phyloP scores from a whole-genome alignment of 441 rosid species.

The Omphalea diandra region DNA sequence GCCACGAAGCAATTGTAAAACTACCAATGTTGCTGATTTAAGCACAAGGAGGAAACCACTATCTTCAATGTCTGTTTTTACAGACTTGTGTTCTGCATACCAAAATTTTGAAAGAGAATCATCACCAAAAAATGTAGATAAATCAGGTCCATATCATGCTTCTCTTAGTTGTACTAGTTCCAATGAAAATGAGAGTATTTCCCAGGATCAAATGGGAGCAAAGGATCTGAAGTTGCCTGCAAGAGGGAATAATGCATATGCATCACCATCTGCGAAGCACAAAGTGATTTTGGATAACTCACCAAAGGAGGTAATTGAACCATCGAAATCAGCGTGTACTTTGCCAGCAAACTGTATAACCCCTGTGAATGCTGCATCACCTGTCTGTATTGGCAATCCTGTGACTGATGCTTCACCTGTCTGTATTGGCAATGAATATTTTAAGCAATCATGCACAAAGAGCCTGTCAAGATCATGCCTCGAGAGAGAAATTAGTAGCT shows the following conservation, averaged over 20 bases:
- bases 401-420: too few species aligned
- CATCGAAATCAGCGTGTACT: slow-evolving; percentile 26
- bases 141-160: slow-evolving; percentile 20
- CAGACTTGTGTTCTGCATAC: background rate
- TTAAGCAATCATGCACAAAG: slow-evolving; percentile 53
- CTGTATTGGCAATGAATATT: slow-evolving; percentile 57
- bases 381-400: too few species aligned
- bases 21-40: slow-evolving; percentile 26
- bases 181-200: slow-evolving; percentile 8
- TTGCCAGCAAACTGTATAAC: slow-evolving; percentile 32
- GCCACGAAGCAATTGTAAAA: slow-evolving; percentile 29
- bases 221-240: slow-evolving; percentile 17
- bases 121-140: slow-evolving; percentile 19
- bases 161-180: background rate
- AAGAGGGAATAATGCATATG: slow-evolving; percentile 20
- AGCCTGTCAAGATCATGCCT: slow-evolving; percentile 41
- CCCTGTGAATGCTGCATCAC: slow-evolving; percentile 47
- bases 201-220: slow-evolving; percentile 12
- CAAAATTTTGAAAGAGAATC: slow-evolving; percentile 20
- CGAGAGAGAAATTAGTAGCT: slow-evolving; percentile 48
- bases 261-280: slow-evolving; percentile 24
- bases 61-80: slow-evolving; percentile 22
- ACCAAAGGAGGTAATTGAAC: slow-evolving; percentile 19
- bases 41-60: slow-evolving; percentile 30
- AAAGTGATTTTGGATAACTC: slow-evolving; percentile 22